Percentiles rank a stretch among this genome's conserved stretches.
phyloP scores from a whole-genome alignment of 2,329 filamentous ascomycete genomes.

The Pseudogymnoascus sp. region DNA sequence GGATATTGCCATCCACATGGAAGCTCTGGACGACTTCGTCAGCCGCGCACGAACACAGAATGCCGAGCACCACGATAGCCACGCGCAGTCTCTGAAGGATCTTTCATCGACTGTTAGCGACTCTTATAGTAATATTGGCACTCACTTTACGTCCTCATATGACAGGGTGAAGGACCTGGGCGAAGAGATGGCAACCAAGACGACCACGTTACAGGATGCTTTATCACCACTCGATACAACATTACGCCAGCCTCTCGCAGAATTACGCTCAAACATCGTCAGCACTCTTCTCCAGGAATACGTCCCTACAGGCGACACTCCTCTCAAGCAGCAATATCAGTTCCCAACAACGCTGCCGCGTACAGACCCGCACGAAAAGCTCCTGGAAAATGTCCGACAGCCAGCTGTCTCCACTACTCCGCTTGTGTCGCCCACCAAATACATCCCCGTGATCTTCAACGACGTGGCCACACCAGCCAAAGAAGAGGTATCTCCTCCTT shows the following conservation, averaged over 20 bases:
- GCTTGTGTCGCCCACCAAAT: constrained; percentile 23
- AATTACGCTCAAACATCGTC: constrained; percentile 63
- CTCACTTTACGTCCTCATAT: constrained; percentile 63
- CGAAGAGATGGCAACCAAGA: constrained; percentile 56
- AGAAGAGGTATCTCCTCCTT: constrained; percentile 8
- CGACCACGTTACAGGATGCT: constrained; percentile 49
- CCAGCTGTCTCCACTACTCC: constrained; percentile 27
- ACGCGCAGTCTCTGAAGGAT: constrained; percentile 56
- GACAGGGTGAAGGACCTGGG: constrained; percentile 63
- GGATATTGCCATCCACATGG: constrained; percentile 83
- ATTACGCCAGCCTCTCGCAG: constrained; percentile 61
- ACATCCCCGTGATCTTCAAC: constrained; percentile 31
- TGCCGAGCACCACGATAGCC: constrained; percentile 64
- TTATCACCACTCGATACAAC: constrained; percentile 54
- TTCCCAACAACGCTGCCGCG: constrained; percentile 73
- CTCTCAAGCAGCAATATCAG: constrained; percentile 72
- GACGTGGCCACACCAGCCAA: constrained; percentile 23
- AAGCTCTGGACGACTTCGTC: constrained; percentile 84
- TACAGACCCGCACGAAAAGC: constrained; percentile 56
- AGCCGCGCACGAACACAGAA: constrained; percentile 75
- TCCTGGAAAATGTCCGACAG: constrained; percentile 45
- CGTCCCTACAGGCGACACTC: constrained; percentile 75
- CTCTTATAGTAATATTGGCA: constrained; percentile 64
- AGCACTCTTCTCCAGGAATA: constrained; percentile 68
- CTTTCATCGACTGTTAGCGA: constrained; percentile 63